Percentiles rank a stretch among this genome's conserved stretches.
phyloP scores from a whole-genome alignment of 106 monocot species.

The Alisma plantagoaquatica region DNA sequence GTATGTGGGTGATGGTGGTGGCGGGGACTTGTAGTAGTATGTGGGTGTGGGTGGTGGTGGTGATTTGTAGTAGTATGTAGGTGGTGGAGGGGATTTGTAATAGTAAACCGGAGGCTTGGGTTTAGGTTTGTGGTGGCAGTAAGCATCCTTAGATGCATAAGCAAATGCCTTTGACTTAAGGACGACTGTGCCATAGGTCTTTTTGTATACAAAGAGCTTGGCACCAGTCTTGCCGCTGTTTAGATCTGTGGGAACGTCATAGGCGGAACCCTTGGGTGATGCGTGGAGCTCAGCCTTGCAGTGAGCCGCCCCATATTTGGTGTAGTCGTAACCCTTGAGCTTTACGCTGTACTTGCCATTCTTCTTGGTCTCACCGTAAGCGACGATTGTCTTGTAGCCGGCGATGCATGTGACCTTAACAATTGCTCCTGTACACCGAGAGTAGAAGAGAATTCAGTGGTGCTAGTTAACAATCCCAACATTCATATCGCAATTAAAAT shows the following conservation, averaged over 20 bases:
- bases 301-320: constrained; percentile 27
- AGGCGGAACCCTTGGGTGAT: constrained; percentile 40
- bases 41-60: constrained; percentile 17
- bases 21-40: constrained; percentile 10
- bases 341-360: constrained; percentile 35
- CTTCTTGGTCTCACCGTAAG: constrained; percentile 28
- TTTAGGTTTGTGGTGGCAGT: constrained; percentile 33
- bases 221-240: constrained; percentile 29
- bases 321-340: constrained; percentile 29
- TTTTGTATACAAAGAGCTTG: constrained; percentile 19
- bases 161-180: constrained; percentile 34
- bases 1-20: constrained; percentile 7
- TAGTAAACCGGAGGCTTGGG: constrained; percentile 1
- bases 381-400: constrained; percentile 18
- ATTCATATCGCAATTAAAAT: background rate
- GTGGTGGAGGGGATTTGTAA: too few relatives aligned
- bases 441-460: background rate
- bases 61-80: constrained; percentile 10
- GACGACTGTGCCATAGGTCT: constrained; percentile 16
- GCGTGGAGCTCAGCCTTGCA: constrained; percentile 40
- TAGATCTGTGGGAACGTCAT: constrained; percentile 30
- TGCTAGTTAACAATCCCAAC: background rate
- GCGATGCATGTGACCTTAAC: constrained; percentile 61
- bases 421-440: constrained; percentile 22
- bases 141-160: constrained; percentile 30